Evolutionary conservation across 2,329 filamentous ascomycete species (phyloP).

Genomic region (Graphiopsis chlorocephala): DNA sequence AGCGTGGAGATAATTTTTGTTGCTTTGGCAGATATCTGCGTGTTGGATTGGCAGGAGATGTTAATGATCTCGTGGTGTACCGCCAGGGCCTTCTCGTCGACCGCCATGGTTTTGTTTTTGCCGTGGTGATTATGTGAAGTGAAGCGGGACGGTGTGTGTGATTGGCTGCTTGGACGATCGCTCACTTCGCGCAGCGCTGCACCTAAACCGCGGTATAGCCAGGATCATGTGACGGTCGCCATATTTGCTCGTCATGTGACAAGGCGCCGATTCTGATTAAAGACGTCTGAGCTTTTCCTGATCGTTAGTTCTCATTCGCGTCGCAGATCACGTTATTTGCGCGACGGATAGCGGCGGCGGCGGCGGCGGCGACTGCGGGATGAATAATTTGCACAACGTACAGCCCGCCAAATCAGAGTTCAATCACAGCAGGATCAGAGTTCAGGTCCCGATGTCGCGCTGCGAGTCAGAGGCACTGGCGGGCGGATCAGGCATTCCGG

Average conservation of each 20-base stretch:
- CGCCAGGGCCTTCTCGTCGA: constrained; percentile 21
- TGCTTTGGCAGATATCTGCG: constrained; percentile 32
- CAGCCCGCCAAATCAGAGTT: not conserved
- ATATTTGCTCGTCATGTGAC: constrained; percentile 3
- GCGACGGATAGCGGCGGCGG: not conserved
- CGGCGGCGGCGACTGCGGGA: not conserved
- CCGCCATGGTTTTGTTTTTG: constrained; percentile 20
- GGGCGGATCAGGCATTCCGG: not conserved
- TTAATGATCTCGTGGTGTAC: constrained; percentile 25
- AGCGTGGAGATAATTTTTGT: constrained; percentile 27
- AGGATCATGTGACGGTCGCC: not conserved
- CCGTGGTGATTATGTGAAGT: not conserved
- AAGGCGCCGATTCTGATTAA: not conserved
- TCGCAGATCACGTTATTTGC: constrained; percentile 10
- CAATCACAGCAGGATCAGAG: constrained; percentile 1
- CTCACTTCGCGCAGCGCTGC: not conserved
- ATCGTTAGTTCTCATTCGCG: not conserved
- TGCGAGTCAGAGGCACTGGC: not conserved
- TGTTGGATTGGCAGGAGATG: constrained; percentile 29
- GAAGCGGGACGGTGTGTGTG: not conserved
- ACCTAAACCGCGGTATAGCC: constrained; percentile 24
- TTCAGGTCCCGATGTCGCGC: constrained; percentile 10
- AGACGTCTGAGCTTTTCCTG: not conserved
- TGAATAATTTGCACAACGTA: not conserved
- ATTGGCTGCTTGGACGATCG: not conserved